Base-by-base conservation (phyloP, 345 rosid genomes). In the Rhodamnia rubescens region DNA sequence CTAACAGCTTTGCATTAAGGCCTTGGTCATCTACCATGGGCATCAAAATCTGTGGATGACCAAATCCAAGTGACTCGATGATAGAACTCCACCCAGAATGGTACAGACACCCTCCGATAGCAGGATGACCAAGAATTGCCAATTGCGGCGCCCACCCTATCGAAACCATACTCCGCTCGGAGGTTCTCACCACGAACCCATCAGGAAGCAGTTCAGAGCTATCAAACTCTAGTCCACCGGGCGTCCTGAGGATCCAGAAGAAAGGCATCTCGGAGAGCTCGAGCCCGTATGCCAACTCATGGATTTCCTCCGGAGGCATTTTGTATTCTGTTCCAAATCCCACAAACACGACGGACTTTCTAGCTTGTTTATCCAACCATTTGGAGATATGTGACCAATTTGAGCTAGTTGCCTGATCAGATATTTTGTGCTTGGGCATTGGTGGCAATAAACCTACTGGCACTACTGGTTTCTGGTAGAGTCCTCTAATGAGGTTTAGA, bases 321-420 rank as follows among this genome's bases (percentile, higher is more conserved):
- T 89, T 88, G 82, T 83, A 88, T 85, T 91, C 89, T 27, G 90
- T 91, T 9, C 90, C 92, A 15, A 91, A 91, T 50, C 90, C 89
- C 22, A 88, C 89, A 58, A 89, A 87, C 54, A 91, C 82, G 9
- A 89, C 89, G 2, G 90, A 88, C 36, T 87, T 89, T 29, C 84
- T 84, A 29, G 86, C 57, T 75, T 91, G 89, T 12, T 7, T 47
- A 49, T 88, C 90, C 50, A 91, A 80, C 91, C 88, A 88, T 16
- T 52, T 82, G n/a, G 83, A 88, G 40, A 58, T 81, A 3, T 50
- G 49, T 32, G 18, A 56, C 87, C 89, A 85, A 53, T 44, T 82
- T 47, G 89, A 78, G 74, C 64, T 52, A 20, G 36, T 50, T 13
- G 84, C 32, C 52, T 59, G 36, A 56, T 82, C 74, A 40, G 20